Base-by-base conservation (phyloP, 768 basidiomycete genomes). In the Amanita molliuscula region DNA sequence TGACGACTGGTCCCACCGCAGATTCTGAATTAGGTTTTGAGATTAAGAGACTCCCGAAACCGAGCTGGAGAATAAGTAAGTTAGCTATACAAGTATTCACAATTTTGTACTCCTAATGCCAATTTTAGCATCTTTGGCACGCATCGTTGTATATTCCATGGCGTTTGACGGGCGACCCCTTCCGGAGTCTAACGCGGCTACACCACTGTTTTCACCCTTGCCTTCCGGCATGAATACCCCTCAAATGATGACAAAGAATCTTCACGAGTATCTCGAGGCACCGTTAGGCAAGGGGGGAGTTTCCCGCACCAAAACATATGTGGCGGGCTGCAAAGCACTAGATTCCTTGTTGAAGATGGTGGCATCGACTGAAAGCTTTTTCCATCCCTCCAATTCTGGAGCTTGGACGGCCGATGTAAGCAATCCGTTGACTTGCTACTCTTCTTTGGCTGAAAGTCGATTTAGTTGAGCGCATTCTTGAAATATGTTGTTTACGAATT, bases 131-230 rank as follows among this genome's bases (percentile, higher is more conserved):
- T 89, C 88, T 9, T 67, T 95, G 45, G 89, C 92, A 9, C 76
- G 79, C 33, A 83, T 93, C 50, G 84, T 95, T 51, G 84, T 94
- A 3, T 92, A 91, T 64, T 92, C 88, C 3, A 93, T 96, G 83
- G 72, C 81, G 0, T 72, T 72, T 3, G 85, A 88, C 59, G 74
- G 81, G 9, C 53, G 70, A 18, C 71, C 81, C 34, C 67, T 73
- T 3, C 76, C 79, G 0, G 61, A 71, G 0, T 89, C 89, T 0
- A 78, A 71, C 52, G 70, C 75, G 2, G 74, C 81, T 1, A 93
- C 91, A 0, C 90, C 92, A 1, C 60, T 78, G 34, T 79, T 82
- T 49, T 88, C 89, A 6, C 88, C 89, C 0, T 59, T 76, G 21
- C 72, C 78, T 6, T 84, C 83, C 0, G 81, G 81, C 2, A 68